phyloP scores from a whole-genome alignment of 116 monocot species.

The Phalaenopsis hybrid region DNA sequence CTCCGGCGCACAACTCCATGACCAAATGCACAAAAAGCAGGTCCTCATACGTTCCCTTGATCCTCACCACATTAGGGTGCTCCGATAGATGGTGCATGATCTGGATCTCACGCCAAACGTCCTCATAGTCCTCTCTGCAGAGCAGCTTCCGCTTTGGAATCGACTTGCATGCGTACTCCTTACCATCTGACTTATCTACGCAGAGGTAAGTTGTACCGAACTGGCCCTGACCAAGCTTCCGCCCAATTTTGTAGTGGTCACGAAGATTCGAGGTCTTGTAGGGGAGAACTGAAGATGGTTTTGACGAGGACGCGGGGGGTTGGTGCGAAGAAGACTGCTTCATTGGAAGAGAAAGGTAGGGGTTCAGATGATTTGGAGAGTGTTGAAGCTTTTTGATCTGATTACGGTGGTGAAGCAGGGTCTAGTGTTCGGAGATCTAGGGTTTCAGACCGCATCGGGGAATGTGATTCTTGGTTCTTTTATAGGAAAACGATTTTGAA shows the following conservation, averaged over 20 bases:
- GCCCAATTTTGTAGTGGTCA: conserved; percentile 69
- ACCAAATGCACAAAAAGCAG: conserved; percentile 58
- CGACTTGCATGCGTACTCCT: conserved; percentile 84
- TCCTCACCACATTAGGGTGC: conserved; percentile 72
- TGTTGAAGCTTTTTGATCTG: not conserved
- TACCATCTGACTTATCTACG: conserved; percentile 47
- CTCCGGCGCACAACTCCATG: conserved; percentile 90
- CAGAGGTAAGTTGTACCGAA: conserved; percentile 87
- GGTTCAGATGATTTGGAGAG: not conserved
- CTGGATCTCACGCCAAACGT: conserved; percentile 80
- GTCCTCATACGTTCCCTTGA: conserved; percentile 70
- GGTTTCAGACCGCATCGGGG: not conserved
- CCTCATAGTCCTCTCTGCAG: conserved; percentile 72
- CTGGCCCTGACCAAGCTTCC: conserved; percentile 86
- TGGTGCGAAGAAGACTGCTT: conserved; percentile 5
- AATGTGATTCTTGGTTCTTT: not conserved
- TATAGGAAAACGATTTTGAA: not conserved
- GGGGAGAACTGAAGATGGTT: conserved; percentile 49
- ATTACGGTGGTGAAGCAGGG: not conserved
- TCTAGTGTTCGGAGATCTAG: not conserved
- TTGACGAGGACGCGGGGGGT: conserved; percentile 7
- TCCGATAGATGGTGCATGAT: conserved; percentile 90
- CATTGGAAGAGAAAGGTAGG: not conserved
- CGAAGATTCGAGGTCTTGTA: conserved; percentile 74
- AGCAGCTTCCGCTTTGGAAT: conserved; percentile 88